Base-by-base conservation (phyloP, 176 grass and related monocot genomes). In the Avena eriantha region DNA sequence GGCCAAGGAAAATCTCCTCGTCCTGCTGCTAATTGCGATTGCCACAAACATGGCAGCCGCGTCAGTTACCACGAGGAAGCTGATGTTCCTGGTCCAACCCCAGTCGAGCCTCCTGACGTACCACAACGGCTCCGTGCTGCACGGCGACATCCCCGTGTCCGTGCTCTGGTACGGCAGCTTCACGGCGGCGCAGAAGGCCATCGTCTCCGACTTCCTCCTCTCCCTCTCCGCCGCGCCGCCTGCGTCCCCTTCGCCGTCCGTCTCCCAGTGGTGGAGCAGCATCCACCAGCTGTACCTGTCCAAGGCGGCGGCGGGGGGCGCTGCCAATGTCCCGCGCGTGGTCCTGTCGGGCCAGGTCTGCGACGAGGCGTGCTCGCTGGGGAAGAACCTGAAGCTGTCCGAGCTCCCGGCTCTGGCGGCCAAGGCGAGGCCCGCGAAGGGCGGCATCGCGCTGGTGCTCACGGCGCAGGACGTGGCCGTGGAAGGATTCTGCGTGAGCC, bases 191-290 rank as follows among this genome's bases (percentile, higher is more conserved):
- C 93, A 95, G 56, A 90, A 92, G 60, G 50, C 91, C 57, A 85
- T 95, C 86, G 69, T 95, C 54, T 89, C 93, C 46, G 91, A 95
- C 79, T 95, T 95, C 72, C 66, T 95, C n/a, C n/a, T 88, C 36
- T 93, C 93, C 24, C 83, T 95, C 64, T 69, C 91, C 17, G 19
- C 83, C 5, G 34, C 23, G 45, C 53, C 47, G 2, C 23, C 56
- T 8, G 55, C 71, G 1, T 50, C 55, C 41, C 74, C 83, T 3
- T 71, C 84, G 39, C 93, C 93, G 3, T 89, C 93, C 0, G 80
- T 93, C 2, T 73, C 83, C 14, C 84, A 92, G 64, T 95, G 93
- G 93, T 95, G 93, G 93, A 75, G 67, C 58, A 89, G 76, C 24
- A 86, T 95, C 1, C 51, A 84, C 69, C 51, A 36, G 36, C 39